Evolutionary conservation across 352 stramenopile species (phyloP).

Genomic region (Phytophthora pistaciae): DNA sequence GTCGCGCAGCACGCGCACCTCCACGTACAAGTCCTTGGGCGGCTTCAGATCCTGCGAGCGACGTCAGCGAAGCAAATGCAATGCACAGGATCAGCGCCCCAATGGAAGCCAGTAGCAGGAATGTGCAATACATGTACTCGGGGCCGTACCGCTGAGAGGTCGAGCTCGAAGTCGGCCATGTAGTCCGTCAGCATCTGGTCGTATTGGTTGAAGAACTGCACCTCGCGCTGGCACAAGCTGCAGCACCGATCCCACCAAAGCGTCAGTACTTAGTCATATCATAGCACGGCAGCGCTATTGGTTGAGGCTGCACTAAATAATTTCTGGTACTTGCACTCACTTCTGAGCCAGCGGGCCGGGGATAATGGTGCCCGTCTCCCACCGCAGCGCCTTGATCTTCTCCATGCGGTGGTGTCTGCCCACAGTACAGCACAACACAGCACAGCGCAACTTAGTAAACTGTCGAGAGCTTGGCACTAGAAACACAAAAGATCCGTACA

Average conservation of each 20-base stretch:
- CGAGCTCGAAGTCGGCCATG: conserved; percentile 90
- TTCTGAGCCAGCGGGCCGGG: conserved; percentile 75
- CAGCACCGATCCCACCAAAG: background rate
- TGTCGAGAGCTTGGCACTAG: background rate
- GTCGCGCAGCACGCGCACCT: conserved; percentile 90
- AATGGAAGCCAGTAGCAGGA: background rate
- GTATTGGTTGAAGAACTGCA: conserved; percentile 93
- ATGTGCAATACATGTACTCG: background rate
- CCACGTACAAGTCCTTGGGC: conserved; percentile 92
- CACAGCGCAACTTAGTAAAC: background rate
- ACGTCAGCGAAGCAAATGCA: conserved; percentile 5
- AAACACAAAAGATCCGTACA: conserved; percentile 47
- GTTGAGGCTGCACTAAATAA: background rate
- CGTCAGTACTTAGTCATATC: background rate
- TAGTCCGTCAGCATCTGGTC: conserved; percentile 93
- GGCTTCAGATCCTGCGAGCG: conserved; percentile 77
- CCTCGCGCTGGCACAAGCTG: conserved; percentile 85
- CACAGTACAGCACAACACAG: background rate
- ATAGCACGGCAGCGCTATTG: background rate
- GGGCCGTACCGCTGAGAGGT: conserved; percentile 75
- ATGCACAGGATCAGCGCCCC: background rate
- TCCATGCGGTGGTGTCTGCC: conserved; percentile 73
- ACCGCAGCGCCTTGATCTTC: conserved; percentile 92
- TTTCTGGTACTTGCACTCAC: conserved; percentile 31
- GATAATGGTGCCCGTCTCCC: conserved; percentile 92